Base-by-base conservation (phyloP, 306 rosid genomes). In the Acacia confusa region DNA sequence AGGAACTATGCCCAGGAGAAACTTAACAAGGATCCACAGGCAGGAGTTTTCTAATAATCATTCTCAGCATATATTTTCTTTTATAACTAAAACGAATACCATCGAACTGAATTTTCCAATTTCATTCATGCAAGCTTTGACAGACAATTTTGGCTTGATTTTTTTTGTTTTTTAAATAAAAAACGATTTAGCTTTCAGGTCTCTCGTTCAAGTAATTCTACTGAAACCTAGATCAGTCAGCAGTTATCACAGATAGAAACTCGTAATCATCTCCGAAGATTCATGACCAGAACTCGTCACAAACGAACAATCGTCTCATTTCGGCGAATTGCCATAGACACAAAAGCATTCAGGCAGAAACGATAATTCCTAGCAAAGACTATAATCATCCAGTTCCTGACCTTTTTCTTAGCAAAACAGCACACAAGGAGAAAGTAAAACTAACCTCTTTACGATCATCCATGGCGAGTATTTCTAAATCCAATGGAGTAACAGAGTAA, bases 361-460 rank as follows among this genome's bases (percentile, higher is more conserved):
- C 50, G 47, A 48, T 38, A 17, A 43, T 44, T 67, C 61, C 16
- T 38, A 38, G 38, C 16, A 66, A 72, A 80, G n/a, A 72, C 27
- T 24, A 65, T 4, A 32, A n/a, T 43, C 19, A 72, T 50, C 24
- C 36, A 32, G 69, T 58, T 47, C 58, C 28, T 3, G 32, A 17
- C 36, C 48, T 79, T 61, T 64, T 57, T 66, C 65, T 20, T 20
- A 16, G 57, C 50, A 70, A 79, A 68, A 63, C 84, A 80, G 47
- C 78, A 80, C 76, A 80, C 27, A 50, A 1, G 10, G 7, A 78
- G n/a, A 52, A 63, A 45, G 14, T 77, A 41, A 76, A 34, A 82
- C 66, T 22, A 30, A 92, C 98, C 93, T 94, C 92, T 88, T 92
- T 94, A 22, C 91, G 96, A 88, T 88, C 84, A 76, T 92, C 96